Conservation (phyloP, 805 yeast species). For the Hanseniaspora singularis region DNA sequence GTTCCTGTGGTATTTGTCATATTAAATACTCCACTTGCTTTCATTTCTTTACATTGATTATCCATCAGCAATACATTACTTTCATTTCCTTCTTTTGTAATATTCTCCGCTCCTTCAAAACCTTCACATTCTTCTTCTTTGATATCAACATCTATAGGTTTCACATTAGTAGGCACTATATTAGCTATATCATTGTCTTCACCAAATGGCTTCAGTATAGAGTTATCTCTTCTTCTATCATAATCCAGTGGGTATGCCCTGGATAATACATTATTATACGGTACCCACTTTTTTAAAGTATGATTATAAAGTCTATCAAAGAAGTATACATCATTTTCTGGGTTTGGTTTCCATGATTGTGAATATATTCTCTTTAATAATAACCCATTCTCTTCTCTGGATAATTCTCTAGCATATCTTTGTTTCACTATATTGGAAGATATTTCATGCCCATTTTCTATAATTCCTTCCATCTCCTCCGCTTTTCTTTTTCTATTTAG, state of each 20-base stretch:
- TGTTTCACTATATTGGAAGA: slow-evolving; percentile 25
- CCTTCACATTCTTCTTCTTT: too few species aligned
- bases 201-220: neutral
- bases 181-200: neutral
- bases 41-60: slow-evolving; percentile 22
- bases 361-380: slow-evolving; percentile 26
- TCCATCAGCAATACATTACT: neutral
- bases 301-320: slow-evolving; percentile 3
- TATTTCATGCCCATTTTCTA: slow-evolving; percentile 23
- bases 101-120: too few species aligned
- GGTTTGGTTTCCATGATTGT: slow-evolving; percentile 23
- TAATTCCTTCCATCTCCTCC: neutral
- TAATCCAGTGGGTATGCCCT: neutral
- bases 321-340: slow-evolving; percentile 6
- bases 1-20: slow-evolving; percentile 25
- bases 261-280: slow-evolving; percentile 1
- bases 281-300: neutral
- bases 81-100: too few species aligned
- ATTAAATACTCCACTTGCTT: slow-evolving; percentile 28
- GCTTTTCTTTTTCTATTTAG: neutral
- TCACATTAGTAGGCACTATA: too few species aligned
- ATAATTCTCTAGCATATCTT: slow-evolving; percentile 26
- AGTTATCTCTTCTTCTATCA: slow-evolving; percentile 1
- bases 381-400: slow-evolving; percentile 26
- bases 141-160: too few species aligned